Evolutionary conservation across 192 early-diverging fungal species (phyloP).

Genomic region (Coemansia sp.): DNA sequence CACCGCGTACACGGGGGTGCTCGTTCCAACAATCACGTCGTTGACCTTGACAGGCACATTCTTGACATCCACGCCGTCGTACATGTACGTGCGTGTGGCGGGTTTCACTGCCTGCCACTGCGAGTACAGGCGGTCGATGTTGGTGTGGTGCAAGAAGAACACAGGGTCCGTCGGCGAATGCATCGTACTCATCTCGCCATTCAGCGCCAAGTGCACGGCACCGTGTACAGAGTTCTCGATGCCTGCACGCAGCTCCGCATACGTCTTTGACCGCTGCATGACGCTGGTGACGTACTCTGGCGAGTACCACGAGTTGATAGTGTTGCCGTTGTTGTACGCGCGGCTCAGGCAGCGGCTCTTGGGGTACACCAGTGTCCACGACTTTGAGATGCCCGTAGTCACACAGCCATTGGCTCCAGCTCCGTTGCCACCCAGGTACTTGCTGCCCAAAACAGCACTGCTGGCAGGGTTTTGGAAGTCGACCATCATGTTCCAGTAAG

Average conservation of each 20-base stretch:
- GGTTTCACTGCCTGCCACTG: conserved; percentile 54
- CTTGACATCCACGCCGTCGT: conserved; percentile 22
- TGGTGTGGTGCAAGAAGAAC: conserved; percentile 63
- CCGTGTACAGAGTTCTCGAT: conserved; percentile 53
- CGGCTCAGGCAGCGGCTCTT: conserved; percentile 33
- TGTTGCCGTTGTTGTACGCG: conserved; percentile 21
- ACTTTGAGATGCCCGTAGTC: conserved; percentile 10
- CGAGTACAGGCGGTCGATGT: conserved; percentile 56
- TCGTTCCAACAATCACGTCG: conserved; percentile 16
- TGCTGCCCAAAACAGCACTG: conserved; percentile 21
- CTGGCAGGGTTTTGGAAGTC: conserved; percentile 46
- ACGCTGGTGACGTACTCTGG: conserved; percentile 39
- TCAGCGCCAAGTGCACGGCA: conserved; percentile 38
- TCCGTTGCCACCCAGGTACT: conserved; percentile 51
- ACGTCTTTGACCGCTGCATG: conserved; percentile 24
- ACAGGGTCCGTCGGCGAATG: conserved; percentile 57
- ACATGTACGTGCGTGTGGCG: conserved; percentile 37
- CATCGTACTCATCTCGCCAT: conserved; percentile 54
- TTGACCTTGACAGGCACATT: conserved; percentile 4
- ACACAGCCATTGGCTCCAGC: conserved; percentile 26
- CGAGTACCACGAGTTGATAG: conserved; percentile 35
- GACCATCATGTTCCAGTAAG: conserved; percentile 49
- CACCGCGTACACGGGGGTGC: conserved; percentile 23
- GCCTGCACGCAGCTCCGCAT: conserved; percentile 26
- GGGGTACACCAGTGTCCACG: conserved; percentile 23